phyloP scores from a whole-genome alignment of 1,284 basidiomycete species.

The Cutaneotrichosporon mucoides region DNA sequence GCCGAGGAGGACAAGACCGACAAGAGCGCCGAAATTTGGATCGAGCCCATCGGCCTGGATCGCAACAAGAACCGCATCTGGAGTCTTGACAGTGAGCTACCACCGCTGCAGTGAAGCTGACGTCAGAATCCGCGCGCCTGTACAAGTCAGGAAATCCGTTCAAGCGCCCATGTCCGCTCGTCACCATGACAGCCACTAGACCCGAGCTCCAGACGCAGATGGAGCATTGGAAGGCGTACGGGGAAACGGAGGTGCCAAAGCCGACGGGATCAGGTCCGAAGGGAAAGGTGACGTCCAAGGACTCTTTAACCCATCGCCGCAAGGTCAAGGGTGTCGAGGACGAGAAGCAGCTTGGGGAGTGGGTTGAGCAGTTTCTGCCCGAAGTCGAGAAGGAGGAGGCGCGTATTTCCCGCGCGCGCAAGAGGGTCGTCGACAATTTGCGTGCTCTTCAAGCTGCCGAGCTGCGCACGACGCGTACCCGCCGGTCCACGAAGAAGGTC shows the following conservation, averaged over 20 bases:
- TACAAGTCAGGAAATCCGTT: slow-evolving; percentile 48
- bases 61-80: slow-evolving; percentile 44
- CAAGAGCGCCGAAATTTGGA: slow-evolving; percentile 15
- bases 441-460: slow-evolving; percentile 30
- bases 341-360: slow-evolving; percentile 29
- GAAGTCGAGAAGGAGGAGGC: slow-evolving; percentile 42
- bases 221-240: slow-evolving; percentile 22
- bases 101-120: not conserved
- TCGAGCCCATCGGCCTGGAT: slow-evolving; percentile 39
- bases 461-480: slow-evolving; percentile 36
- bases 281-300: slow-evolving; percentile 18
- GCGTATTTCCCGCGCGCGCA: slow-evolving; percentile 11
- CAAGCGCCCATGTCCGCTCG: slow-evolving; percentile 46
- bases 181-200: slow-evolving; percentile 27
- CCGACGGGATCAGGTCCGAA: slow-evolving; percentile 23
- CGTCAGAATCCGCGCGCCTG: slow-evolving; percentile 37
- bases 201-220: slow-evolving; percentile 29
- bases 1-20: slow-evolving; percentile 9
- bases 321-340: slow-evolving; percentile 36
- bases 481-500: slow-evolving; percentile 32
- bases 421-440: slow-evolving; percentile 7
- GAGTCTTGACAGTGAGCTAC: slow-evolving; percentile 42
- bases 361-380: slow-evolving; percentile 30
- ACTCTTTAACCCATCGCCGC: slow-evolving; percentile 19
- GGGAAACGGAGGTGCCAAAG: slow-evolving; percentile 5